A percentile compares a stretch with the other conserved stretches of the same genome.
These are phyloP conservation scores for Hyphopichia burtonii DNA, from an alignment of 1,139 yeast genomes.

Conservation along the genomic window DNA sequence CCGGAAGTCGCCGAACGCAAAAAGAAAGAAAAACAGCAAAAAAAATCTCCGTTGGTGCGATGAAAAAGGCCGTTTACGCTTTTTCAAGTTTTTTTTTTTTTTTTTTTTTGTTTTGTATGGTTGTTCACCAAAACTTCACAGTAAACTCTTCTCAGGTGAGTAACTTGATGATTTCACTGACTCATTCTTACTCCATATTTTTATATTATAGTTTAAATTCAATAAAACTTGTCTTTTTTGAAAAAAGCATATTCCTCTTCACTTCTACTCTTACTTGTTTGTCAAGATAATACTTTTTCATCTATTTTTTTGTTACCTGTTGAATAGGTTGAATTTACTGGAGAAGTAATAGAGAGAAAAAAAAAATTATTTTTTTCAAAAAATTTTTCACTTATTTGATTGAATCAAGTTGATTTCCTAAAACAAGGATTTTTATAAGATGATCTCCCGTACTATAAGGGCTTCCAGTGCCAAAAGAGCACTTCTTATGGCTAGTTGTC, in stretches of 20 bases:
- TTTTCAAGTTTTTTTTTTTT: background rate
- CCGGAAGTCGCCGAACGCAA: background rate
- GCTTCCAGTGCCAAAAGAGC: slow-evolving; percentile 6
- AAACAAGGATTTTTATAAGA: background rate
- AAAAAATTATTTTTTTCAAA: background rate
- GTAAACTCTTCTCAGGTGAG: background rate
- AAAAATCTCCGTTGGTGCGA: slow-evolving; percentile 2
- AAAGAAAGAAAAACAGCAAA: background rate
- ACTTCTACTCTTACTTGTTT: too few species aligned
- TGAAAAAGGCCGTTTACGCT: slow-evolving; percentile 3
- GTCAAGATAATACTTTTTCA: background rate
- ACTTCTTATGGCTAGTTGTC: slow-evolving; percentile 9
- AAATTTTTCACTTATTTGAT: background rate
- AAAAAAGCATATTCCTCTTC: too few species aligned
- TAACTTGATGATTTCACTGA: background rate
- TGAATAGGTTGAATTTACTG: background rate
- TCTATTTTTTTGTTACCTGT: slow-evolving; percentile 1
- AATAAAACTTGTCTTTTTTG: too few species aligned
- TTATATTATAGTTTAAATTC: background rate
- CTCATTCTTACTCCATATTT: slow-evolving; percentile 2
- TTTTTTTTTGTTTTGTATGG: background rate
- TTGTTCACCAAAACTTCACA: background rate
- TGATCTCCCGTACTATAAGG: slow-evolving; percentile 10
- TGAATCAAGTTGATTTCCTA: background rate
- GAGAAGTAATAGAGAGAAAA: too few species aligned